A percentile compares a stretch with the other conserved stretches of the same genome.
Conservation (phyloP, 2,329 filamentous ascomycete species). For the Talaromyces sp. region DNA sequence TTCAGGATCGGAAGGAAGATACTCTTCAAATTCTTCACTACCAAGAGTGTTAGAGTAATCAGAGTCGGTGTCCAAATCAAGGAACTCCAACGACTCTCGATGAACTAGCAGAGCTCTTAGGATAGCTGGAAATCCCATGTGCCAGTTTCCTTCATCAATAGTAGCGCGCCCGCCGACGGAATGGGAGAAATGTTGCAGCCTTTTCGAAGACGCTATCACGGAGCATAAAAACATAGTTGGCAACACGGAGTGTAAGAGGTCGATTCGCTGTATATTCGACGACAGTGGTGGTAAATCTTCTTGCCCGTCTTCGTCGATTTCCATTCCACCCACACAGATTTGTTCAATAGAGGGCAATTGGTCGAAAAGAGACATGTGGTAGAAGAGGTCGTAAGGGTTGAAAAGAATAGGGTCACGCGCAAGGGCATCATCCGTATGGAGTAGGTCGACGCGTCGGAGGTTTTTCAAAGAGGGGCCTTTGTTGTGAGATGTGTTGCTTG, state of each 20-base stretch:
- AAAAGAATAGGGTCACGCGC: slow-evolving; percentile 10
- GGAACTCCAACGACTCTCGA: slow-evolving; percentile 9
- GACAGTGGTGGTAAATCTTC: slow-evolving; percentile 11
- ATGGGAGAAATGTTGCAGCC: slow-evolving; percentile 7
- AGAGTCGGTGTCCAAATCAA: slow-evolving; percentile 11
- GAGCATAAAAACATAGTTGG: slow-evolving; percentile 13
- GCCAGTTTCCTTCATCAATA: slow-evolving; percentile 8
- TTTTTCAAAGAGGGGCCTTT: slow-evolving; percentile 2
- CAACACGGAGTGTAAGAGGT: slow-evolving; percentile 10
- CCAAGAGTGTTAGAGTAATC: slow-evolving; percentile 9
- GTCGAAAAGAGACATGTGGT: slow-evolving; percentile 12
- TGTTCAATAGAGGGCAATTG: slow-evolving; percentile 9
- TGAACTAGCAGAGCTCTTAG: slow-evolving; percentile 10
- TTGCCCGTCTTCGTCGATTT: slow-evolving; percentile 11
- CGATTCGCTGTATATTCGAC: slow-evolving; percentile 8
- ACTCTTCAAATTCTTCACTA: slow-evolving; percentile 11
- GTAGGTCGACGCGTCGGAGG: slow-evolving; percentile 9
- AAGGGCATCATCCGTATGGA: slow-evolving; percentile 11
- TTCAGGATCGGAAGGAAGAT: not conserved
- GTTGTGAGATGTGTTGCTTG: not conserved
- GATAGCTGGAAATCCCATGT: slow-evolving; percentile 12
- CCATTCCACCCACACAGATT: slow-evolving; percentile 10
- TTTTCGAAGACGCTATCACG: slow-evolving; percentile 9
- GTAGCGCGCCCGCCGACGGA: slow-evolving; percentile 11
- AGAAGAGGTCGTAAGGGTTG: slow-evolving; percentile 12